Evolutionary conservation across 345 rosid genomes (phyloP).

Genomic region (Eutrema japonicum): DNA sequence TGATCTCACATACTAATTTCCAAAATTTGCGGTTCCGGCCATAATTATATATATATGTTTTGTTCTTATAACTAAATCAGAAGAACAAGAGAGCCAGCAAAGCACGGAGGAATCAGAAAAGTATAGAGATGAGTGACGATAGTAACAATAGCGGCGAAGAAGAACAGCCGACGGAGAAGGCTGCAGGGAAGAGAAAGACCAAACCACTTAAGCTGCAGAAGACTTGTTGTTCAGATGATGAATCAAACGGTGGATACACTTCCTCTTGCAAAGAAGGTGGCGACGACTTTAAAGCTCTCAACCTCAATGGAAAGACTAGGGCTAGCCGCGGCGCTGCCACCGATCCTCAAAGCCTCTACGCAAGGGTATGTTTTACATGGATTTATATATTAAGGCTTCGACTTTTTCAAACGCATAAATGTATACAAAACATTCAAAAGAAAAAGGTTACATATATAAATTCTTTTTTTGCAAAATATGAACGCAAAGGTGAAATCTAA

Average conservation of each 20-base stretch:
- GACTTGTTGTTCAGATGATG: slow-evolving; percentile 61
- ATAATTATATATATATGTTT: not conserved
- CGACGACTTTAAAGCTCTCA: slow-evolving; percentile 44
- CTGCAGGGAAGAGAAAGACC: slow-evolving; percentile 25
- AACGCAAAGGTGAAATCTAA: not conserved
- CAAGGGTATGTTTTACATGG: slow-evolving; percentile 55
- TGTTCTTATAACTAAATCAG: slow-evolving; percentile 39
- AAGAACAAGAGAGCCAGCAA: slow-evolving; percentile 52
- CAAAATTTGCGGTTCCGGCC: not conserved
- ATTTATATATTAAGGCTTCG: not conserved
- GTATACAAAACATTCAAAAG: not conserved
- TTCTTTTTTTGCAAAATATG: not conserved
- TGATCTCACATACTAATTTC: not conserved
- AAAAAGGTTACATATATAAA: not conserved
- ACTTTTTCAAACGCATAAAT: not conserved
- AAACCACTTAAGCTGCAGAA: slow-evolving; percentile 36
- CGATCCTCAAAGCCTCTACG: slow-evolving; percentile 85
- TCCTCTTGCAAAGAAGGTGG: slow-evolving; percentile 47
- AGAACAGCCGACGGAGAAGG: slow-evolving; percentile 12
- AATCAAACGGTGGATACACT: slow-evolving; percentile 51
- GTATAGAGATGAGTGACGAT: slow-evolving; percentile 47
- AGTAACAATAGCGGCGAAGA: slow-evolving; percentile 41
- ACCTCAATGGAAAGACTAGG: slow-evolving; percentile 62
- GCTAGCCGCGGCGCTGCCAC: slow-evolving; percentile 76
- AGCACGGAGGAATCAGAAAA: slow-evolving; percentile 48